Evolutionary conservation across 2,329 filamentous ascomycete species (phyloP).

Genomic region (Aureobasidium sp.): DNA sequence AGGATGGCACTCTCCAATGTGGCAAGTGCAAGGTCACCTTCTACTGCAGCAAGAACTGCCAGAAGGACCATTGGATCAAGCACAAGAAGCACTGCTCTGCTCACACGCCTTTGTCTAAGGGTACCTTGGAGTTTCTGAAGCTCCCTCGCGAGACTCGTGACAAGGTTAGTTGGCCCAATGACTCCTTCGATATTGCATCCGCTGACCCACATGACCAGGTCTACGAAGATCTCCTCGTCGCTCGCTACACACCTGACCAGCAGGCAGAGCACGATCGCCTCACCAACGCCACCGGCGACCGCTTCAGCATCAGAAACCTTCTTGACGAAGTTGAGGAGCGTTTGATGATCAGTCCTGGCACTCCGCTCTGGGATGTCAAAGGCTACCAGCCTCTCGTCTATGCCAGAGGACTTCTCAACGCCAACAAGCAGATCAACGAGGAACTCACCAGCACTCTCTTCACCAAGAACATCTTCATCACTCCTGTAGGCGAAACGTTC

Average conservation of each 20-base stretch:
- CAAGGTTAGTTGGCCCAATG: not conserved
- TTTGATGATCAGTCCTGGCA: not conserved
- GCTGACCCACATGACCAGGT: not conserved
- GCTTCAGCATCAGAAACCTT: not conserved
- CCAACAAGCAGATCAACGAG: not conserved
- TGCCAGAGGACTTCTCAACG: not conserved
- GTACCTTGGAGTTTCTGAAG: not conserved
- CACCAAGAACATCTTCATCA: not conserved
- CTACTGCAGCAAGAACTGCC: not conserved
- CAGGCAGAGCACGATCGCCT: not conserved
- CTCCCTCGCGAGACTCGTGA: not conserved
- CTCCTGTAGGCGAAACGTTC: not conserved
- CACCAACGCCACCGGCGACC: not conserved
- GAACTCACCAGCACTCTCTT: not conserved
- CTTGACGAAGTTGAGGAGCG: not conserved
- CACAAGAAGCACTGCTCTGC: slow-evolving; percentile 2
- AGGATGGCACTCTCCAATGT: not conserved
- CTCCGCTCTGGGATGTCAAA: not conserved
- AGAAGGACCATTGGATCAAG: slow-evolving; percentile 1
- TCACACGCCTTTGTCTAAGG: not conserved
- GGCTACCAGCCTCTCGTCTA: not conserved
- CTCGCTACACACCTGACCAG: not conserved
- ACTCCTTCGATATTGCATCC: too few species aligned
- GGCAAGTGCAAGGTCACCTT: not conserved
- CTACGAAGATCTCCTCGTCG: not conserved